Evolutionary conservation across 495 filamentous ascomycete species (phyloP).

Genomic region (Penicillium manginii): DNA sequence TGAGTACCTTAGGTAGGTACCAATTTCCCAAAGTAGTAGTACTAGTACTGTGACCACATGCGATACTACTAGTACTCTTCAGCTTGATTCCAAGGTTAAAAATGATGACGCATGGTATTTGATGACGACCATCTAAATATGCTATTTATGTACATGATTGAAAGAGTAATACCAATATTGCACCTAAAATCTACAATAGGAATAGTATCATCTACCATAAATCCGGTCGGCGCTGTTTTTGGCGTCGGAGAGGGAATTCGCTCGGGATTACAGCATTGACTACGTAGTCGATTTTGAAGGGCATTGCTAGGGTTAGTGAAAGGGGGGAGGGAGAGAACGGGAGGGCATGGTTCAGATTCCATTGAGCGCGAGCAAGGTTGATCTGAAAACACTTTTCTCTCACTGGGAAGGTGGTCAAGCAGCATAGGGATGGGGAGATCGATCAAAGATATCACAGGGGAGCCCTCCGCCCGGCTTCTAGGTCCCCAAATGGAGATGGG

Average conservation of each 20-base stretch:
- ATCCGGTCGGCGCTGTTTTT: neutral
- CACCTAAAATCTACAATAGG: too few species aligned
- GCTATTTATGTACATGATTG: too few species aligned
- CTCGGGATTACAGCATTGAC: conserved; percentile 1
- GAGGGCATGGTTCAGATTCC: conserved; percentile 18
- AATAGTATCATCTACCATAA: neutral
- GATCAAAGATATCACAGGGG: neutral
- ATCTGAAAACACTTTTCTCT: neutral
- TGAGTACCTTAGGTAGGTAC: too few species aligned
- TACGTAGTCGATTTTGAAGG: conserved; percentile 3
- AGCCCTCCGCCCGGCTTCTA: conserved; percentile 6
- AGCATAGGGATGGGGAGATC: neutral
- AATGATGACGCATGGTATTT: too few species aligned
- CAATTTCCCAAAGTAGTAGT: too few species aligned
- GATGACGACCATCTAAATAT: too few species aligned
- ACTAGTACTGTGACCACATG: too few species aligned
- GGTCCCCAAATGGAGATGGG: conserved; percentile 2
- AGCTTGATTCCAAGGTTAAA: too few species aligned
- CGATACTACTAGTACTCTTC: too few species aligned
- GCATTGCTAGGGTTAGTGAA: neutral
- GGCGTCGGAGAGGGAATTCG: neutral
- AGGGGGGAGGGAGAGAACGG: conserved; percentile 1
- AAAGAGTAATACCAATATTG: too few species aligned
- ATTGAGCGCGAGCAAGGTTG: conserved; percentile 14
- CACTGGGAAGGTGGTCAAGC: conserved; percentile 1